Evolutionary conservation across 768 basidiomycete species (phyloP), one percentile per base, ranked within the genome.

Genomic region (Tylopilus vinaceipallidus): DNA sequence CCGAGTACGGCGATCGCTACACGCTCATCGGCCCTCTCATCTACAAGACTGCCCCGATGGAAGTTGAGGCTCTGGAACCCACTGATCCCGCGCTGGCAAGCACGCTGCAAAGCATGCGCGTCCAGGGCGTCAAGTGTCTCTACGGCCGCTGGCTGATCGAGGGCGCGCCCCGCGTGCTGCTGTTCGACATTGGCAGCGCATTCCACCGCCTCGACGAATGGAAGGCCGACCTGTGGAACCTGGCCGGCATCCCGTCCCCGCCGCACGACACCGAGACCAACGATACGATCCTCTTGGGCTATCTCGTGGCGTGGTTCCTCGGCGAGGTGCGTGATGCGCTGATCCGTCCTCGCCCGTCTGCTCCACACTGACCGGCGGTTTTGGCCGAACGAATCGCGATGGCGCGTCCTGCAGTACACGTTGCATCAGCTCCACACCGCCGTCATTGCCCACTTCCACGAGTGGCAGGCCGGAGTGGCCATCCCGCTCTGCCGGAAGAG

Each of bases 131-230:
- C 52, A 98, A 98, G 70, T 81, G 80, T 54, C 83, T 98, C 43
- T 98, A 98, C 70, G 97, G 97, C 19, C 83, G 93, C 46, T 99
- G 97, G 97, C 83, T 99, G 50, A 93, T 99, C 73, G 97, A 99
- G 60, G 97, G 95, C 52, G 89, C 89, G 26, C 97, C 97, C 33
- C 84, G 84, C 49, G 97, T 98, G 54, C 81, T 99, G 37, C 81
- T 99, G 47, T 98, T 99, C 66, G 97, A 99, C 73, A 95, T 91
- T 7, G 87, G 91, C 47, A 90, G 86, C 62, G 83, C 83, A 69
- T 92, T 87, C 67, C 79, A 84, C 55, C 81, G 88, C 4, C 78
- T 98, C 53, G 95, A 99, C 70, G 97, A 99, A 66, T 99, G 97
- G 97, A 99, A 99, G 70, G 84, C 86, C 40, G 97, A 99, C 63